Evolutionary conservation across 2,329 filamentous ascomycete genomes (phyloP).

Genomic region (Grosmannia huntii): DNA sequence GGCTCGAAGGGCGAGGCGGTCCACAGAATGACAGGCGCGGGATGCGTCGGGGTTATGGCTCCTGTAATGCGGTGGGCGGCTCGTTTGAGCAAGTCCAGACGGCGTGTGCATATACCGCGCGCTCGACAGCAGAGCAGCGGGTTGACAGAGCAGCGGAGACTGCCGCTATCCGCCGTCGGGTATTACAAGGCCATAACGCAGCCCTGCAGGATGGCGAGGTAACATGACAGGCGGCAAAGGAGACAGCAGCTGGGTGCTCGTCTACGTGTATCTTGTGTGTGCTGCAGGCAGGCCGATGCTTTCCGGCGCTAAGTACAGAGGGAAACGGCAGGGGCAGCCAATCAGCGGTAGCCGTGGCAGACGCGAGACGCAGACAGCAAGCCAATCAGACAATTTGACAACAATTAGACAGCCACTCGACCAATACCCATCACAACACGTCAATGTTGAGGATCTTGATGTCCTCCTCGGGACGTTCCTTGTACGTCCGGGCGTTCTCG

Average conservation of each 20-base stretch:
- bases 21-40: neutral
- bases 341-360: no score
- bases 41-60: conserved; percentile 2
- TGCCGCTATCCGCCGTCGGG: neutral
- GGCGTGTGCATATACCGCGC: neutral
- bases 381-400: no score
- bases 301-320: neutral
- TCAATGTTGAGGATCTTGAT: conserved; percentile 93
- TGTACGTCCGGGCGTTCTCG: conserved; percentile 74
- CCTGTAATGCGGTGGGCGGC: no score
- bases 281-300: neutral
- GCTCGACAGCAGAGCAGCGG: neutral
- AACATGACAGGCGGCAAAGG: neutral
- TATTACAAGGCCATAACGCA: neutral
- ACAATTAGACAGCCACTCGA: no score
- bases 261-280: neutral
- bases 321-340: neutral
- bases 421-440: conserved; percentile 29
- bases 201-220: neutral
- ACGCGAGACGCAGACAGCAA: no score
- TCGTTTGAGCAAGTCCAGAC: conserved; percentile 2
- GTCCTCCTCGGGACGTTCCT: conserved; percentile 92
- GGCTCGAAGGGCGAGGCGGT: conserved; percentile 2
- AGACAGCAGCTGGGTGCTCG: no score
- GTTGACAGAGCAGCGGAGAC: neutral